A percentile compares a stretch with the other conserved stretches of the same genome.
Evolutionary conservation across 306 rosid species (phyloP).

Genomic region (Malus fusca): DNA sequence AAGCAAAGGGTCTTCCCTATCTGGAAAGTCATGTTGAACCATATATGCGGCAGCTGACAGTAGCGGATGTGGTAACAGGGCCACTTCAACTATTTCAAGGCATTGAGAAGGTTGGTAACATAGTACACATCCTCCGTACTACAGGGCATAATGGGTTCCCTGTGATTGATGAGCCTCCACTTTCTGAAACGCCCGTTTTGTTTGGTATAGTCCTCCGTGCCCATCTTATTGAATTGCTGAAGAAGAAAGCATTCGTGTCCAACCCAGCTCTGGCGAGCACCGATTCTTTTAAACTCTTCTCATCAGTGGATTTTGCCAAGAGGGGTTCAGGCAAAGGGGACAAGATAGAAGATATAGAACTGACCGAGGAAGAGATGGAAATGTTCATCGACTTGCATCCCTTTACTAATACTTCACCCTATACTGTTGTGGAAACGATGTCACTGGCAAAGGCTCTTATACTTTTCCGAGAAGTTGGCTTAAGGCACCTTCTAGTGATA

Average conservation of each 20-base stretch:
- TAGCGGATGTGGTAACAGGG: slow-evolving; percentile 67
- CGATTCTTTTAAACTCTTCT: slow-evolving; percentile 32
- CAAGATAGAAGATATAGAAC: slow-evolving; percentile 46
- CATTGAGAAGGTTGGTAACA: slow-evolving; percentile 70
- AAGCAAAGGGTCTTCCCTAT: slow-evolving; percentile 89
- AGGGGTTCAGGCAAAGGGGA: slow-evolving; percentile 46
- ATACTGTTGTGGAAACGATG: slow-evolving; percentile 88
- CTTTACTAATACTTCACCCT: slow-evolving; percentile 80
- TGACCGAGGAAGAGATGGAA: slow-evolving; percentile 74
- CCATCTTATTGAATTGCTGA: slow-evolving; percentile 69
- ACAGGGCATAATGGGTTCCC: slow-evolving; percentile 88
- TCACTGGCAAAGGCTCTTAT: slow-evolving; percentile 75
- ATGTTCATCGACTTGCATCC: slow-evolving; percentile 90
- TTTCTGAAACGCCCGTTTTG: slow-evolving; percentile 46
- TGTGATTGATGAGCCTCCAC: slow-evolving; percentile 71
- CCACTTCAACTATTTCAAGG: slow-evolving; percentile 79
- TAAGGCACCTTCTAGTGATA: slow-evolving; percentile 83
- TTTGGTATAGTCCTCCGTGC: slow-evolving; percentile 74
- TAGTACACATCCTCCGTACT: slow-evolving; percentile 56
- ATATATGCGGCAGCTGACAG: slow-evolving; percentile 84
- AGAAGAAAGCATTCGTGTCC: slow-evolving; percentile 56
- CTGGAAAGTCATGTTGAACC: slow-evolving; percentile 83
- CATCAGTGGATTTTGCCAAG: slow-evolving; percentile 66
- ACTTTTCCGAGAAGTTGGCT: slow-evolving; percentile 75
- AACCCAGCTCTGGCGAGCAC: slow-evolving; percentile 25